Conservation (phyloP, 2,329 filamentous ascomycete species). For the Colletotrichum coccodes region DNA sequence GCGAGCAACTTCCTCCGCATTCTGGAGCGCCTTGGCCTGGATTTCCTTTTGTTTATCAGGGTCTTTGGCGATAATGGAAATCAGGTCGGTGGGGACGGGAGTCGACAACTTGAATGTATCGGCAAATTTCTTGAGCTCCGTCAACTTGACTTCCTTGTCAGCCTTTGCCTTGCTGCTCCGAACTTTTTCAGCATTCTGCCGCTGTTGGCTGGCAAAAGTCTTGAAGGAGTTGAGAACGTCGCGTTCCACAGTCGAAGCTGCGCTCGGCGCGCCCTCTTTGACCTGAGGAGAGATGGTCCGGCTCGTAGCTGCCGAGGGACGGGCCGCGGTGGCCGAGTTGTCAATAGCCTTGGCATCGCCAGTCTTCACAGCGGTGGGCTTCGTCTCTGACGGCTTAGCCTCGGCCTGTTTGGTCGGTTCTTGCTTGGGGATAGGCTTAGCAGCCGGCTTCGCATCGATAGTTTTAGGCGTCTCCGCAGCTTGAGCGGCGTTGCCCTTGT, state of each 20-base stretch:
- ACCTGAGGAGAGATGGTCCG: slow-evolving; percentile 53
- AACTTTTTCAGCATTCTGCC: slow-evolving; percentile 64
- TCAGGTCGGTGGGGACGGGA: slow-evolving; percentile 89
- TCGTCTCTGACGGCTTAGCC: slow-evolving; percentile 21
- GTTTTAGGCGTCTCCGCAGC: slow-evolving; percentile 12
- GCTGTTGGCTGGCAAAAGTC: slow-evolving; percentile 68
- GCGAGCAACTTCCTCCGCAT: slow-evolving; percentile 71
- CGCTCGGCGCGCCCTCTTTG: slow-evolving; percentile 58
- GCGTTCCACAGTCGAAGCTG: slow-evolving; percentile 69
- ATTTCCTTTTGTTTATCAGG: slow-evolving; percentile 95
- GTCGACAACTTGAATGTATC: slow-evolving; percentile 94
- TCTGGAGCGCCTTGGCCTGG: slow-evolving; percentile 84
- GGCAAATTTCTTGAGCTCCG: slow-evolving; percentile 95
- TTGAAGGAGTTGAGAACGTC: slow-evolving; percentile 73
- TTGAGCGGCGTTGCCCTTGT: slow-evolving; percentile 11
- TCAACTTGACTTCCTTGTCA: slow-evolving; percentile 92
- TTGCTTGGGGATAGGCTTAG: slow-evolving; percentile 23
- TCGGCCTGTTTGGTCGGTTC: slow-evolving; percentile 9
- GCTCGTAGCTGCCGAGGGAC: slow-evolving; percentile 49
- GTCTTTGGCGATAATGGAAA: slow-evolving; percentile 96
- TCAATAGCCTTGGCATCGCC: slow-evolving; percentile 14
- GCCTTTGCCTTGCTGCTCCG: slow-evolving; percentile 68
- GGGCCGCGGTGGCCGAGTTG: slow-evolving; percentile 39
- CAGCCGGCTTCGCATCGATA: slow-evolving; percentile 16
- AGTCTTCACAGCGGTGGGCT: slow-evolving; percentile 1